phyloP scores from a whole-genome alignment of 2,329 filamentous ascomycete genomes.

The Hypocrella siamensis region DNA sequence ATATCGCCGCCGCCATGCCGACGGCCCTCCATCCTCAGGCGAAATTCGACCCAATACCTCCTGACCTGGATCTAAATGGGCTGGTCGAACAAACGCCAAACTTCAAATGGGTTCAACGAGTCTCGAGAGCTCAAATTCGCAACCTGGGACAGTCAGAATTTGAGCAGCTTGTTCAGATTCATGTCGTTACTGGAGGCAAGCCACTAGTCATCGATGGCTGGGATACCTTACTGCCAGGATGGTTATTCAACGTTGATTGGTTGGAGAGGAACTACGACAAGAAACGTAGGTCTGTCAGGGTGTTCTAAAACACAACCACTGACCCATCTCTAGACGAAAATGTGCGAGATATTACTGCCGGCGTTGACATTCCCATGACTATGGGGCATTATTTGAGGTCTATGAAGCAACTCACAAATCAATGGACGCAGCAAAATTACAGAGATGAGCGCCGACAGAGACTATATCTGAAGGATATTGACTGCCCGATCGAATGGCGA shows the following conservation, averaged over 20 bases:
- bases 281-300: conserved; percentile 43
- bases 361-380: conserved; percentile 66
- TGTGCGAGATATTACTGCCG: conserved; percentile 63
- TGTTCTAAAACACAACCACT: conserved; percentile 7
- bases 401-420: conserved; percentile 68
- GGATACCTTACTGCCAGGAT: conserved; percentile 55
- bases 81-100: conserved; percentile 69
- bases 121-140: conserved; percentile 64
- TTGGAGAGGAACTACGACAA: conserved; percentile 62
- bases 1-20: conserved; percentile 43
- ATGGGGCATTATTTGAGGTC: conserved; percentile 82
- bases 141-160: conserved; percentile 64
- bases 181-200: conserved; percentile 73
- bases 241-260: conserved; percentile 71
- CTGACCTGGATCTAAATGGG: conserved; percentile 60
- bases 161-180: conserved; percentile 67
- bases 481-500: conserved; percentile 79
- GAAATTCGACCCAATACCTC: conserved; percentile 82
- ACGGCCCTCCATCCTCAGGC: conserved; percentile 60
- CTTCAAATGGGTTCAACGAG: conserved; percentile 73
- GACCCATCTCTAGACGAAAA: conserved; percentile 47
- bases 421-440: conserved; percentile 63
- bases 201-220: conserved; percentile 87
- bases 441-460: conserved; percentile 68
- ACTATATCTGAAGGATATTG: conserved; percentile 92